Base-by-base conservation (phyloP, 108 stramenopile genomes). In the Skeletonema grethae region DNA sequence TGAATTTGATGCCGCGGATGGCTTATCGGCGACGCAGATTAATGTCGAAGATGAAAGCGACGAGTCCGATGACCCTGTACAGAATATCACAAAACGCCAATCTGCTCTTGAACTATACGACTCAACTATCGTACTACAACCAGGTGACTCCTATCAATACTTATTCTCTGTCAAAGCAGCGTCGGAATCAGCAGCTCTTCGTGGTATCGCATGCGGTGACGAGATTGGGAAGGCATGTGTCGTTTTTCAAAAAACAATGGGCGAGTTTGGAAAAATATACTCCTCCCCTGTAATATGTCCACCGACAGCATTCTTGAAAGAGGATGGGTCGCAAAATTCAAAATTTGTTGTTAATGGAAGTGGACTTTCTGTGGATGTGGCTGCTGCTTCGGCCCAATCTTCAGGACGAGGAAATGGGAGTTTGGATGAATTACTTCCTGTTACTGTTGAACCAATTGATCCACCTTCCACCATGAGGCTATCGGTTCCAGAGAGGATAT, bases 381-480 rank as follows among this genome's bases (percentile, higher is more conserved):
- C 94, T 8, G 74, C 87, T n/a, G 73, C 80, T 7, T 70, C 94
- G 6, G 88, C 85, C 13, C 59, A 69, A 18, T 66, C 20, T 20
- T 66, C 65, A 46, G 73, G 70, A 25, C 29, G 56, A 69, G 71
- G 57, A 11, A 36, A 56, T 22, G 58, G 57, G 38, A 63, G 72
- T 38, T 66, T 89, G 34, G 88, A 89, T 48, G 74, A 79, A 58
- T 18, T 72, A n/a, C 75, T 86, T 38, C 90, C 94, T 2, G 82
- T 95, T 34, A 95, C 91, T 5, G 94, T 92, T 3, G 90, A 92
- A 75, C 91, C 94, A 12, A 82, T 95, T 38, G 76, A 90, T 80
- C 94, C 94, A 43, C 91, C 91, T 13, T 61, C 74, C 7, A 67
- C 34, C 22, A 78, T 92, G 80, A 58, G 62, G 53, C 15, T 90